Base-by-base conservation (phyloP, 768 basidiomycete genomes). In the Podaxis sp. region DNA sequence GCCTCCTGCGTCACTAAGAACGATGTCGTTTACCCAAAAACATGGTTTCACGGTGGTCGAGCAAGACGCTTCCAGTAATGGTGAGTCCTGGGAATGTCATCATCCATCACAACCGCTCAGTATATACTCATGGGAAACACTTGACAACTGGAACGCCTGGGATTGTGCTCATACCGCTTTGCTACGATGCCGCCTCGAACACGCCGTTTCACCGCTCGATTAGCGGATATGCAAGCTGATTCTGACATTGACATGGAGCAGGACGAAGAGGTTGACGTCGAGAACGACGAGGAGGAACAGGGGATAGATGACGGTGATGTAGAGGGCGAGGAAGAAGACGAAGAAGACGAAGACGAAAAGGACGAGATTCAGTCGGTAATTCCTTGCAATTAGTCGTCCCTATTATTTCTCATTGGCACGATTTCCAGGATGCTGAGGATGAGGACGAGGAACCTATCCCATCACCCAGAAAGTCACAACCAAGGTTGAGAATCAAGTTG, bases 401-500 rank as follows among this genome's bases (percentile, higher is more conserved):
- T 44, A 36, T 4, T 57, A 51, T 13, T 58, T 38, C 36, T 39
- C 28, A 59, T 22, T 15, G 19, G 30, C 36, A 58, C 52, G 24
- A 13, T 17, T 63, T 52, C 38, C 26, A 52, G 33, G 65, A 68
- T 53, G 69, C 49, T 11, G 66, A 68, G 22, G 69, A 71, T 40
- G 72, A 74, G 26, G 70, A 72, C 33, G 65, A 69, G 39, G 63
- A 72, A 17, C 59, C 59, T 28, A 59, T 68, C 17, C 49, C 65
- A 4, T 33, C 63, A 26, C 64, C 76, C 3, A 73, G 75, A 12
- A 72, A 76, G n/a, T 69, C 73, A 53, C 78, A 68, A 68, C 80
- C 82, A 2, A 77, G 81, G 5, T 79, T 89, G 22, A 87, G 84
- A 67, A 88, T 88, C 68, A 88, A 82, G 70, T 77, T 88, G 51